phyloP scores from a whole-genome alignment of 108 stramenopile species.

The Mediolabrus comicus region DNA sequence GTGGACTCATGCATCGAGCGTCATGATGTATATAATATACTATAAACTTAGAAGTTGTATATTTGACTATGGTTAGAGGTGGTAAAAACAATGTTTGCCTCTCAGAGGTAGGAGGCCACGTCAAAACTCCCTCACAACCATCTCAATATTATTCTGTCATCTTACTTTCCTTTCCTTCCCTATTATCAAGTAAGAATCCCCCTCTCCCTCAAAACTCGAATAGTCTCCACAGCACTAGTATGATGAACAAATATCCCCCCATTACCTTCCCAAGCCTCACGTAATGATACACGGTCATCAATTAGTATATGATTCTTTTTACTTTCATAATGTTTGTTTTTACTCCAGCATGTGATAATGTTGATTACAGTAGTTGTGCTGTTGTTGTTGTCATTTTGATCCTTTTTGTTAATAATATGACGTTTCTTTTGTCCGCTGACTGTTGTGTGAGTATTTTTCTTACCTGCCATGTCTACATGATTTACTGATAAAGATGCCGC shows the following conservation, averaged over 20 bases:
- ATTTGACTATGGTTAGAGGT: too few relatives aligned
- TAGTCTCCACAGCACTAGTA: conserved; percentile 32
- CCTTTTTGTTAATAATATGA: too few relatives aligned
- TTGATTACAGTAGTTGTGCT: conserved; percentile 34
- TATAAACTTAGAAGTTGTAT: too few relatives aligned
- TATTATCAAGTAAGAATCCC: conserved; percentile 25
- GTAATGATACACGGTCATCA: conserved; percentile 63
- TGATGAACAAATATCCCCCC: conserved; percentile 86
- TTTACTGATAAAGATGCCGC: conserved; percentile 9
- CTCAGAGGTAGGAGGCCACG: too few relatives aligned
- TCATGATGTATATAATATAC: too few relatives aligned
- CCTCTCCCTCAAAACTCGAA: conserved; percentile 21
- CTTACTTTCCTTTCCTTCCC: too few relatives aligned
- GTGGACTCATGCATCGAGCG: background rate
- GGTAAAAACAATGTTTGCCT: too few relatives aligned
- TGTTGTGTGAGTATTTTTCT: conserved; percentile 33
- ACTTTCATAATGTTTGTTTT: conserved; percentile 74
- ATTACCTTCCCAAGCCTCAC: conserved; percentile 56
- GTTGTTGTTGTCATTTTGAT: too few relatives aligned
- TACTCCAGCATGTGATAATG: conserved; percentile 82
- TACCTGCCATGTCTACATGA: conserved; percentile 73
- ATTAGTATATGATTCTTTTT: conserved; percentile 61
- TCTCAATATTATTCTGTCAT: too few relatives aligned
- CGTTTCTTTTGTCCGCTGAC: conserved; percentile 27
- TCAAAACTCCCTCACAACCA: too few relatives aligned